Conservation (phyloP, 1,284 basidiomycete genomes). For the Dichomitus squalens region DNA sequence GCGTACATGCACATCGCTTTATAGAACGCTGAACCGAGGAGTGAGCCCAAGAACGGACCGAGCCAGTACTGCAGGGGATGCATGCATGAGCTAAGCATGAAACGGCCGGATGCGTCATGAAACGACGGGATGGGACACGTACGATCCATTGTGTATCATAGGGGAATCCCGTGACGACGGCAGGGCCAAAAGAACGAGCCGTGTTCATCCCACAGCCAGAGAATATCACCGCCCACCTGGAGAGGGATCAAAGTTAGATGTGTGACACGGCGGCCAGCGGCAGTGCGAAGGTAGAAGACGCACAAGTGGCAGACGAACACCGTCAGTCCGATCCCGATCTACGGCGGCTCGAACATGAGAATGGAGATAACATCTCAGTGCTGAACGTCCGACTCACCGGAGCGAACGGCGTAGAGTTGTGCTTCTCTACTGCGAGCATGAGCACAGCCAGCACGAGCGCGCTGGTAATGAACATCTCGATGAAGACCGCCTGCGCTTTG, state of each 20-base stretch:
- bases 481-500: slow-evolving; percentile 63
- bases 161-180: slow-evolving; percentile 64
- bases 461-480: slow-evolving; percentile 73
- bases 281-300: slow-evolving; percentile 26
- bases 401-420: slow-evolving; percentile 70
- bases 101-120: not conserved
- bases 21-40: slow-evolving; percentile 62
- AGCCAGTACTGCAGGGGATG: slow-evolving; percentile 46
- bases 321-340: slow-evolving; percentile 73
- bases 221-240: slow-evolving; percentile 48
- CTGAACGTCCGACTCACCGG: slow-evolving; percentile 44
- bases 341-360: not conserved
- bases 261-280: not conserved
- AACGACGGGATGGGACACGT: slow-evolving; percentile 27
- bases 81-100: not conserved
- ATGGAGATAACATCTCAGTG: not conserved
- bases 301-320: slow-evolving; percentile 69
- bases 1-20: slow-evolving; percentile 57
- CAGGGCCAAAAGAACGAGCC: slow-evolving; percentile 76
- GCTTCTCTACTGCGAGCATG: slow-evolving; percentile 73
- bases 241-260: not conserved
- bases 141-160: slow-evolving; percentile 63
- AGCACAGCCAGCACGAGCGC: slow-evolving; percentile 62
- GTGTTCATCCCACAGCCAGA: slow-evolving; percentile 70
- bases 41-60: slow-evolving; percentile 63